These are phyloP conservation scores for Aspergillus sp. DNA, from an alignment of 2,329 filamentous ascomycete species.

Conservation along the genomic window DNA sequence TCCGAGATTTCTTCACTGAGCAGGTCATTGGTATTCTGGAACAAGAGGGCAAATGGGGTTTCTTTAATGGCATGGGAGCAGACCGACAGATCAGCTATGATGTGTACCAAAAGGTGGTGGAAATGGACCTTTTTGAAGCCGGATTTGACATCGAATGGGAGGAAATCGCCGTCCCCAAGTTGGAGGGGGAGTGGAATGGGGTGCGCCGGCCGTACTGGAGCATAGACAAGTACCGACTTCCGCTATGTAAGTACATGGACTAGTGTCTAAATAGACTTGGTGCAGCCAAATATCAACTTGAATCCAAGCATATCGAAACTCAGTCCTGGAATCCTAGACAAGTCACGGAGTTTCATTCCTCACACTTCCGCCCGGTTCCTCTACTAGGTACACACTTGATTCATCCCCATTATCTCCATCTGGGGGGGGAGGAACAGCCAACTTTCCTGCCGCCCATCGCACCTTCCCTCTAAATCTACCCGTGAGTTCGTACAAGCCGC, in stretches of 20 bases:
- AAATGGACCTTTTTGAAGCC: constrained; percentile 86
- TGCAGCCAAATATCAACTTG: background rate
- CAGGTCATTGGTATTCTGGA: constrained; percentile 74
- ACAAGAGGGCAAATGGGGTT: constrained; percentile 56
- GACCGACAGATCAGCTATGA: constrained; percentile 93
- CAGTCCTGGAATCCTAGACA: background rate
- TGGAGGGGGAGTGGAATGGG: constrained; percentile 82
- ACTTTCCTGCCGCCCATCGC: background rate
- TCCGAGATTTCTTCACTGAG: constrained; percentile 85
- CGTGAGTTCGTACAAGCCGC: background rate
- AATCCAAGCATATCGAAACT: background rate
- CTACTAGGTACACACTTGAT: no score
- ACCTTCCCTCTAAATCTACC: background rate
- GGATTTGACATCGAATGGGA: constrained; percentile 89
- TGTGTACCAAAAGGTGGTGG: constrained; percentile 88
- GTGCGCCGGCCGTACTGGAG: constrained; percentile 89
- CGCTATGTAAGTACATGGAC: constrained; percentile 42
- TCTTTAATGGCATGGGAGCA: constrained; percentile 78
- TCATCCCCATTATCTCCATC: no score
- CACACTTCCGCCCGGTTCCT: no score
- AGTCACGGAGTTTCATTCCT: no score
- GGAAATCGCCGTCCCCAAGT: constrained; percentile 69
- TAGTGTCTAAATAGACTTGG: constrained; percentile 9
- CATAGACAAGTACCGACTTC: constrained; percentile 58
- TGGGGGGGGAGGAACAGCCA: background rate